Evolutionary conservation across 2,329 filamentous ascomycete genomes (phyloP).

Genomic region (Pseudogymnoascus verrucosus): DNA sequence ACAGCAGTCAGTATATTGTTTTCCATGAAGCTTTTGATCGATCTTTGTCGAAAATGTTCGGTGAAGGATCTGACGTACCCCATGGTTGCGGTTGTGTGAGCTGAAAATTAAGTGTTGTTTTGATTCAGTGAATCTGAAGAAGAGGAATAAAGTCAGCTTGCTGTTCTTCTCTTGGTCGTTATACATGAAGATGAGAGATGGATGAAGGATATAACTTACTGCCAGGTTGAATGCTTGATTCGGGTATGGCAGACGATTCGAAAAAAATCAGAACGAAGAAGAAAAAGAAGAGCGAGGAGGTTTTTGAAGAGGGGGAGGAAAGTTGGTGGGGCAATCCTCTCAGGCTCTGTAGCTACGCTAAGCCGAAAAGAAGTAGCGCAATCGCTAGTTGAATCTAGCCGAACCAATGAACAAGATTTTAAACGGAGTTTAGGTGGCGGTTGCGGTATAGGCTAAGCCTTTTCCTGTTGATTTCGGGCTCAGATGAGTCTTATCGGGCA

Average conservation of each 20-base stretch:
- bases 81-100: conserved; percentile 25
- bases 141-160: conserved; percentile 1
- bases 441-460: background rate
- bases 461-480: conserved; percentile 4
- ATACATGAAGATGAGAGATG: background rate
- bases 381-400: conserved; percentile 4
- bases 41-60: conserved; percentile 14
- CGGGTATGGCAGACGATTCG: conserved; percentile 9
- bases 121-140: conserved; percentile 3
- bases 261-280: conserved; percentile 10
- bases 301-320: conserved; percentile 9
- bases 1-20: conserved; percentile 21
- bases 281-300: conserved; percentile 9
- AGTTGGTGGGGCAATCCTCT: conserved; percentile 10
- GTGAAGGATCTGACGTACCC: conserved; percentile 23
- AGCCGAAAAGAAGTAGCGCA: background rate
- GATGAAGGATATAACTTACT: conserved; percentile 3
- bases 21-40: conserved; percentile 15
- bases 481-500: conserved; percentile 8
- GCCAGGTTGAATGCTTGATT: conserved; percentile 10
- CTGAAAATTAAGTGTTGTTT: conserved; percentile 8
- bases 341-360: conserved; percentile 6
- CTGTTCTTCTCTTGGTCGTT: background rate
- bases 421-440: conserved; percentile 3
- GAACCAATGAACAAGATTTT: background rate